These are phyloP conservation scores for Sorghum bicolor DNA, from an alignment of 176 grass and related monocot species.

Conservation along the genomic window Sorghum_bicolor_NCBIv3 NC_012873.2:68433001-68433500, in stretches of 20 bases:
- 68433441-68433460: slow-evolving; percentile 58
- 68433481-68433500: slow-evolving; percentile 73
- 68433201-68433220: slow-evolving; percentile 57
- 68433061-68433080: background rate
- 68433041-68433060: background rate
- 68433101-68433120: slow-evolving; percentile 46
- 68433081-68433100: background rate
- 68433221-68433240: slow-evolving; percentile 73
- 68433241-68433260: slow-evolving; percentile 57
- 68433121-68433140: slow-evolving; percentile 52
- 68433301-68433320: slow-evolving; percentile 70
- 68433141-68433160: background rate
- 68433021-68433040: background rate
- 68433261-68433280: slow-evolving; percentile 69
- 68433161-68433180: background rate
- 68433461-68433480: slow-evolving; percentile 61
- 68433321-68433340: slow-evolving; percentile 65
- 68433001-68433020: background rate
- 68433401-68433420: slow-evolving; percentile 37
- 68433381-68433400: background rate
- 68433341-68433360: slow-evolving; percentile 71
- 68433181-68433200: slow-evolving; percentile 56
- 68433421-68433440: slow-evolving; percentile 43
- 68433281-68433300: slow-evolving; percentile 76
- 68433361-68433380: slow-evolving; percentile 35